These are phyloP conservation scores for Camellia granthamiana DNA, from an alignment of 148 eudicot species.

Conservation along the genomic window DNA sequence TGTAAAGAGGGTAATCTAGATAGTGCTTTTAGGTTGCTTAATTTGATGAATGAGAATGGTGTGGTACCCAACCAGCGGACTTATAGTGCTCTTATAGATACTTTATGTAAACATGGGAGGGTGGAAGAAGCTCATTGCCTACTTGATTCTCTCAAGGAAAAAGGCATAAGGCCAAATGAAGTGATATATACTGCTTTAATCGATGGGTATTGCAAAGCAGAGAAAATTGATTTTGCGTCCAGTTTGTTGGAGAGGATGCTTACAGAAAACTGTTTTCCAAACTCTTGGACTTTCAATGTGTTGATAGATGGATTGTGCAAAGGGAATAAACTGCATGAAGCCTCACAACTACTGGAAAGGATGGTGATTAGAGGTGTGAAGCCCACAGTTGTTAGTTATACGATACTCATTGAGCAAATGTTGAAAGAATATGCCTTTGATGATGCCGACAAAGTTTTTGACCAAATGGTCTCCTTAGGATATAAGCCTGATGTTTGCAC, in stretches of 20 bases:
- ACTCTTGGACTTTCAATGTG: constrained; percentile 51
- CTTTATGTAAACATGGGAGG: constrained; percentile 57
- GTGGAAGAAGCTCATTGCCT: constrained; percentile 51
- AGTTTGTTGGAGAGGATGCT: constrained; percentile 54
- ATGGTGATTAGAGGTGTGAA: constrained; percentile 49
- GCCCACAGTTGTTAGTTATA: constrained; percentile 55
- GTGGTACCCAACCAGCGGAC: constrained; percentile 69
- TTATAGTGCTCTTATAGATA: constrained; percentile 54
- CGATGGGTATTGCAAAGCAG: constrained; percentile 59
- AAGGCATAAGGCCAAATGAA: constrained; percentile 60
- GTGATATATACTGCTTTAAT: constrained; percentile 58
- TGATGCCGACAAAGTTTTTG: constrained; percentile 48
- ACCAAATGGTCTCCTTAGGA: constrained; percentile 56
- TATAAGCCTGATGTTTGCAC: constrained; percentile 69
- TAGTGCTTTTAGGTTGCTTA: constrained; percentile 60
- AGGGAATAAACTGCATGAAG: constrained; percentile 47
- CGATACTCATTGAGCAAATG: constrained; percentile 59
- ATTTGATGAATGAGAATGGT: constrained; percentile 53
- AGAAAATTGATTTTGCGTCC: constrained; percentile 45
- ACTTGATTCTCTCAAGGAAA: constrained; percentile 50
- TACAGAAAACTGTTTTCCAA: constrained; percentile 48
- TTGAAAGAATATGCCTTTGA: constrained; percentile 65
- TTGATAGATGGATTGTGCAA: constrained; percentile 67
- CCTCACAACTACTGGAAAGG: constrained; percentile 34
- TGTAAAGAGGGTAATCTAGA: constrained; percentile 65